Evolutionary conservation across 2,329 filamentous ascomycete species (phyloP).

Genomic region (Fusarium austroafricanum): DNA sequence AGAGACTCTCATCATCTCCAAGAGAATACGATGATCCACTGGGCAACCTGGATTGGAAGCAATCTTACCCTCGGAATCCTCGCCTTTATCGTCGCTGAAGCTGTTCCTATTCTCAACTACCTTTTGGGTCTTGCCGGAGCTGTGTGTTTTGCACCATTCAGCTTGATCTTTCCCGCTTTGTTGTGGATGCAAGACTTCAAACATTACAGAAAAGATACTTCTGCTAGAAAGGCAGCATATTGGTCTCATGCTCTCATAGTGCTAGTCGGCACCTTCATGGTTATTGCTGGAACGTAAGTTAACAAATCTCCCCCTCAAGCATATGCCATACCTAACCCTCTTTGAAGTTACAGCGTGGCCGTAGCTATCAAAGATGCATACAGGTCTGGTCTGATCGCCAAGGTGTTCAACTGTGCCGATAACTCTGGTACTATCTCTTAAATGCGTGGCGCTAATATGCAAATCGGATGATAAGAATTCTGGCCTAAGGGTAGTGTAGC

Average conservation of each 20-base stretch:
- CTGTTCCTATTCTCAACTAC: conserved; percentile 3
- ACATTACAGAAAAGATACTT: background rate
- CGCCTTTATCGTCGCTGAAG: conserved; percentile 1
- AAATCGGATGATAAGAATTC: too few species aligned
- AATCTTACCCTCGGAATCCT: conserved; percentile 1
- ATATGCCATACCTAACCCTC: background rate
- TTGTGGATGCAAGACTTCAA: conserved; percentile 5
- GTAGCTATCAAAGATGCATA: background rate
- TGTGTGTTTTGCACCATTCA: background rate
- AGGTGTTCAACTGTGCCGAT: conserved; percentile 1
- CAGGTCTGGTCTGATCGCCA: background rate
- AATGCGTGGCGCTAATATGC: background rate
- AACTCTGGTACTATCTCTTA: conserved; percentile 7
- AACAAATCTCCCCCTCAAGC: background rate
- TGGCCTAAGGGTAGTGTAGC: too few species aligned
- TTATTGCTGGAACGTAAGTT: conserved; percentile 4
- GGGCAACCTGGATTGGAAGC: conserved; percentile 3
- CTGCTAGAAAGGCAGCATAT: background rate
- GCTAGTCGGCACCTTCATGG: background rate
- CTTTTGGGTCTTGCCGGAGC: background rate
- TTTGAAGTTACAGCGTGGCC: background rate
- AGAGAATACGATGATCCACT: background rate
- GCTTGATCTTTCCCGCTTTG: background rate
- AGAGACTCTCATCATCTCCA: background rate
- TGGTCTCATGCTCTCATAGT: background rate